Percentiles rank a stretch among this genome's conserved stretches.
These are phyloP conservation scores for Berberis vulgaris DNA, from an alignment of 164 flowering plant genomes.

Conservation along the genomic window DNA sequence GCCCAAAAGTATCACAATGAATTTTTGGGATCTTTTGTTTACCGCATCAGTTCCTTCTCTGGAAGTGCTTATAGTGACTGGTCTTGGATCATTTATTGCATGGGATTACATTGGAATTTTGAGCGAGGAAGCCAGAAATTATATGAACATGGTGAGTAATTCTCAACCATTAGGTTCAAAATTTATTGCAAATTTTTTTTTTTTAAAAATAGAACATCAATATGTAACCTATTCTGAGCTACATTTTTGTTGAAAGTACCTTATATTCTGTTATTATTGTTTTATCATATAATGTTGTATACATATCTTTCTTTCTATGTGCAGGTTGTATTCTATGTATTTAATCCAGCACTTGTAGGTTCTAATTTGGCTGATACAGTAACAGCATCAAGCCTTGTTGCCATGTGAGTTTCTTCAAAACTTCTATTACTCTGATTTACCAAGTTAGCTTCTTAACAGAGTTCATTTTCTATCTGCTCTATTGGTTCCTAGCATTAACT, in stretches of 20 bases:
- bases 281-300: too few species aligned
- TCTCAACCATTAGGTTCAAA: neutral
- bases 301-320: too few species aligned
- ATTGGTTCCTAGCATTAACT: neutral
- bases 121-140: conserved; percentile 38
- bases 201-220: too few species aligned
- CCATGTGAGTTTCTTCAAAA: conserved; percentile 33
- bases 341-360: conserved; percentile 56
- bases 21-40: conserved; percentile 29
- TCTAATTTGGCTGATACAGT: conserved; percentile 46
- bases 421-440: neutral
- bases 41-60: conserved; percentile 37
- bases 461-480: neutral
- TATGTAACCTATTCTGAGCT: too few species aligned
- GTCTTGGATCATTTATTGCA: conserved; percentile 40
- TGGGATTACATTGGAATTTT: conserved; percentile 23
- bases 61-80: conserved; percentile 44
- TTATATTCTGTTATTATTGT: too few species aligned
- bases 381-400: conserved; percentile 39
- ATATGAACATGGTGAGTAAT: conserved; percentile 37
- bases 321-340: conserved; percentile 63
- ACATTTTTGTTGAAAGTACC: too few species aligned
- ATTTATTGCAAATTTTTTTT: conserved; percentile 7
- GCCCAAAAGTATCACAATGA: neutral
- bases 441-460: neutral